A percentile compares a stretch with the other conserved stretches of the same genome.
phyloP scores from a whole-genome alignment of 768 basidiomycete species.

The Cystofilobasidium macerans region DNA sequence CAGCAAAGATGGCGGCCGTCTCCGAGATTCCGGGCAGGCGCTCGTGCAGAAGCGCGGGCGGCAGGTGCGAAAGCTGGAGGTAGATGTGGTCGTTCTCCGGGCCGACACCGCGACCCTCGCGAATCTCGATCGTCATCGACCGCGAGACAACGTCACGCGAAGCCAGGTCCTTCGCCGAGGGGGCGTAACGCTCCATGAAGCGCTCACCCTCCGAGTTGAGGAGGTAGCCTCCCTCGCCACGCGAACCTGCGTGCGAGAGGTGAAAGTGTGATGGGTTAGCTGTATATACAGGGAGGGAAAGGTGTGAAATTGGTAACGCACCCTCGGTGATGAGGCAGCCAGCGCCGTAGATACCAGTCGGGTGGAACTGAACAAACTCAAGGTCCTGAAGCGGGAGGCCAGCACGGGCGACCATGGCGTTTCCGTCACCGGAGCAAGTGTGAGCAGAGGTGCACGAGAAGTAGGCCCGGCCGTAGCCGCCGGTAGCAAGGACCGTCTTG shows the following conservation, averaged over 20 bases:
- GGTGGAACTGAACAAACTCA: slow-evolving; percentile 99
- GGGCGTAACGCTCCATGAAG: slow-evolving; percentile 99
- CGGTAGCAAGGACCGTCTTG: slow-evolving; percentile 96
- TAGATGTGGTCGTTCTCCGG: slow-evolving; percentile 96
- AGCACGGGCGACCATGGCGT: slow-evolving; percentile 94
- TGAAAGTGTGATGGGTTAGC: too few species aligned
- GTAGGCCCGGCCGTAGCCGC: slow-evolving; percentile 46
- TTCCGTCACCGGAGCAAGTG: slow-evolving; percentile 97
- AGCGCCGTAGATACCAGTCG: slow-evolving; percentile 98
- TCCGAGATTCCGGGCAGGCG: slow-evolving; percentile 98
- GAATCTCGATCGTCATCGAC: slow-evolving; percentile 96
- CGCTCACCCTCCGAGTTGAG: slow-evolving; percentile 97
- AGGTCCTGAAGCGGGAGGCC: slow-evolving; percentile 92
- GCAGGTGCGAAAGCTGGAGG: slow-evolving; percentile 92
- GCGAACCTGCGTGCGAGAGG: too few species aligned
- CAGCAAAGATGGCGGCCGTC: slow-evolving; percentile 96
- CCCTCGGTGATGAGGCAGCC: slow-evolving; percentile 98
- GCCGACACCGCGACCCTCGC: slow-evolving; percentile 97
- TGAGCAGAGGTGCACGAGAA: slow-evolving; percentile 80
- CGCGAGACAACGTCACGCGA: slow-evolving; percentile 99
- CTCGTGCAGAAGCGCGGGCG: slow-evolving; percentile 88
- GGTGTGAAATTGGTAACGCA: slow-evolving; percentile 35
- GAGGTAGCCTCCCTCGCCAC: slow-evolving; percentile 97
- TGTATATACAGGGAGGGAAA: too few species aligned
- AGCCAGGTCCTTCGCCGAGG: slow-evolving; percentile 97